Percentiles rank a stretch among this genome's conserved stretches.
These are phyloP conservation scores for Bocquillonia castaneifolia DNA, from an alignment of 441 rosid genomes.

Conservation along the genomic window DNA sequence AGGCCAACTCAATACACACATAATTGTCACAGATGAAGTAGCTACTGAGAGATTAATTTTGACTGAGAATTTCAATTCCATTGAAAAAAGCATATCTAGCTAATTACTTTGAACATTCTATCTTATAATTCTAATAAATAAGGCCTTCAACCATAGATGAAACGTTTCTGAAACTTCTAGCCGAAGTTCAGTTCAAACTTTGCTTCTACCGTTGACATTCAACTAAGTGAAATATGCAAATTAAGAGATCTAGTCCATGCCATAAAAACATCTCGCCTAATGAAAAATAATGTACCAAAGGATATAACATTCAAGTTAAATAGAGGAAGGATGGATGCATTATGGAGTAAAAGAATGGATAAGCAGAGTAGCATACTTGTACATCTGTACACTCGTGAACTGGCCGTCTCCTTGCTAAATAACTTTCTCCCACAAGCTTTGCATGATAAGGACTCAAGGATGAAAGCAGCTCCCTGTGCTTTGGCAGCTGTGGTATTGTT, in stretches of 20 bases:
- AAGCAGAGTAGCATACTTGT: slow-evolving; percentile 51
- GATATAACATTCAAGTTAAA: not conserved
- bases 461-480: slow-evolving; percentile 61
- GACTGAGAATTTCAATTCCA: no score
- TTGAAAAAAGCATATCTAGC: no score
- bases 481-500: slow-evolving; percentile 76
- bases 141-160: not conserved
- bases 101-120: not conserved
- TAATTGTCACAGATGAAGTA: no score
- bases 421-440: slow-evolving; percentile 94
- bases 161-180: not conserved
- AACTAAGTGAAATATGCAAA: not conserved
- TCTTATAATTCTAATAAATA: not conserved
- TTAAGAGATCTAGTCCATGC: not conserved
- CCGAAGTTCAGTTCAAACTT: not conserved
- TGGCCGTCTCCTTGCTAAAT: slow-evolving; percentile 80
- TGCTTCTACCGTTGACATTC: not conserved
- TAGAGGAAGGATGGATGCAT: not conserved
- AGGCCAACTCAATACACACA: no score
- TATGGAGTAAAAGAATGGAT: not conserved
- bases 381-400: slow-evolving; percentile 80
- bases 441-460: slow-evolving; percentile 72
- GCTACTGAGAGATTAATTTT: no score
- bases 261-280: not conserved
- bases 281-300: not conserved